phyloP scores from a whole-genome alignment of 2,329 filamentous ascomycete species.

The Alternaria solani region DNA sequence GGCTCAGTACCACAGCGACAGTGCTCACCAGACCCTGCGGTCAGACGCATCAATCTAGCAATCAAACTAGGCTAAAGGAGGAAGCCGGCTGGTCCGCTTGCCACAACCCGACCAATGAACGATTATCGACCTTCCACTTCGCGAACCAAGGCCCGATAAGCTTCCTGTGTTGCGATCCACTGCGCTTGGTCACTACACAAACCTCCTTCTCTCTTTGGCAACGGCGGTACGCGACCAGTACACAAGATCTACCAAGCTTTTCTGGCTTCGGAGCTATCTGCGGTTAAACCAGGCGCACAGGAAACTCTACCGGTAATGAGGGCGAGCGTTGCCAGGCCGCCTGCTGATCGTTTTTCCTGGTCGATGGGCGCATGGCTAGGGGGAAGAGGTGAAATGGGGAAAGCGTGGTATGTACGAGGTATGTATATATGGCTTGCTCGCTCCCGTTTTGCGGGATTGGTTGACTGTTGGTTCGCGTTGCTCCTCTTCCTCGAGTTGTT shows the following conservation, averaged over 20 bases:
- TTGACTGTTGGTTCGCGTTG: neutral
- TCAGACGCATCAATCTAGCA: neutral
- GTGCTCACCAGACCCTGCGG: neutral
- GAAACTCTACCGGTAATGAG: neutral
- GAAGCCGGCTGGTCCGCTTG: slow-evolving; percentile 1
- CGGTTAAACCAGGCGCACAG: neutral
- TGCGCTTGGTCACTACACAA: slow-evolving; percentile 1
- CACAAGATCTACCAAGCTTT: slow-evolving; percentile 3
- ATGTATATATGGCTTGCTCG: slow-evolving; percentile 2
- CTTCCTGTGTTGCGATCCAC: slow-evolving; percentile 4
- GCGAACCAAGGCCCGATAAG: slow-evolving; percentile 6
- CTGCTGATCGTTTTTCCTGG: neutral
- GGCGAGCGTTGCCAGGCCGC: neutral
- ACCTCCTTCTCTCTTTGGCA: slow-evolving; percentile 4
- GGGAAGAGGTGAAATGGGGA: neutral
- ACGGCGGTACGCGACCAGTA: neutral
- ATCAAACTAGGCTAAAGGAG: slow-evolving; percentile 7
- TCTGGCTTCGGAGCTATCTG: neutral
- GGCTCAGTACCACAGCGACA: slow-evolving; percentile 2
- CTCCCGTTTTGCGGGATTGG: neutral
- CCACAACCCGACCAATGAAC: neutral
- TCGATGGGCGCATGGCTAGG: neutral
- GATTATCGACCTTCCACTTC: slow-evolving; percentile 3
- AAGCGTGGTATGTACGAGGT: neutral
- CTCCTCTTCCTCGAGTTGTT: neutral